phyloP scores from a whole-genome alignment of 1,284 basidiomycete species.

The Gymnopus androsaceus region DNA sequence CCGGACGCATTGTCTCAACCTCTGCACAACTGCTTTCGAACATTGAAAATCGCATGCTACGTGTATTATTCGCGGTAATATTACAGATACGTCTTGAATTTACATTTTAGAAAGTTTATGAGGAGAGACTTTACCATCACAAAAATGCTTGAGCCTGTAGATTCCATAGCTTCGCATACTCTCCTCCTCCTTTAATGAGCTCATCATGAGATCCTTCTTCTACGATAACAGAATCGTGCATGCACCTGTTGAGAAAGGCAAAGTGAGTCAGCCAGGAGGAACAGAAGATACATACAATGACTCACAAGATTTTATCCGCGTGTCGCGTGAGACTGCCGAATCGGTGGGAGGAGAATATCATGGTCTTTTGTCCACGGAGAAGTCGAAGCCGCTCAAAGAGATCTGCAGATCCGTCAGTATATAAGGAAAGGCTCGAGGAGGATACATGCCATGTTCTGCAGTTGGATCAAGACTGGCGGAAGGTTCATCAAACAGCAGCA shows the following conservation, averaged over 20 bases:
- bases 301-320: slow-evolving; percentile 63
- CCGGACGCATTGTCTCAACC: too few relatives aligned
- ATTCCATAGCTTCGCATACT: slow-evolving; percentile 65
- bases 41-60: too few relatives aligned
- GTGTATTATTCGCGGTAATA: too few relatives aligned
- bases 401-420: slow-evolving; percentile 40
- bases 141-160: slow-evolving; percentile 65
- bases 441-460: slow-evolving; percentile 62
- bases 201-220: slow-evolving; percentile 63
- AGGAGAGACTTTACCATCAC: too few relatives aligned
- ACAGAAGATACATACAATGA: not conserved
- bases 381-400: slow-evolving; percentile 62
- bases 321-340: slow-evolving; percentile 68
- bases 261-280: not conserved
- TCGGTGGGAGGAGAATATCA: slow-evolving; percentile 73
- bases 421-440: slow-evolving; percentile 7
- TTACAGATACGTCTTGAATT: too few relatives aligned
- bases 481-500: slow-evolving; percentile 78
- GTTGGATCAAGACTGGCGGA: slow-evolving; percentile 73
- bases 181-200: slow-evolving; percentile 50
- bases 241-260: slow-evolving; percentile 46
- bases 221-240: slow-evolving; percentile 54
- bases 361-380: slow-evolving; percentile 66
- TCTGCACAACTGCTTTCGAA: too few relatives aligned
- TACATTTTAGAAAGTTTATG: too few relatives aligned